A percentile compares a stretch with the other conserved stretches of the same genome.
phyloP scores from a whole-genome alignment of 169 alveolate species.

The Theileria parva region DNA sequence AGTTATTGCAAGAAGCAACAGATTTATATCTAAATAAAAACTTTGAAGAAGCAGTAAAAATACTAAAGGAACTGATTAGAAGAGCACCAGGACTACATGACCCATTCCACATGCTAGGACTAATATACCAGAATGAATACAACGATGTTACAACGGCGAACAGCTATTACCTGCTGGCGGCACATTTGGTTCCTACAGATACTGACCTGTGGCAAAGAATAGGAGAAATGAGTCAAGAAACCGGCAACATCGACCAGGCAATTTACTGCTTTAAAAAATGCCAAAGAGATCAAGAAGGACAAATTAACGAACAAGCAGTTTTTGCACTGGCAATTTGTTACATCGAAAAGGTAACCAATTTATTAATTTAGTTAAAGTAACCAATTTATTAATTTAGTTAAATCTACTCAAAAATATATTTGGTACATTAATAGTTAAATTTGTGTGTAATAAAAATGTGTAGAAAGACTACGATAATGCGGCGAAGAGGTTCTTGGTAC shows the following conservation, averaged over 20 bases:
- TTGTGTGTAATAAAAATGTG: background rate
- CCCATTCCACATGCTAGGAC: conserved; percentile 87
- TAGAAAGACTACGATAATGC: conserved; percentile 60
- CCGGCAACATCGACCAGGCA: conserved; percentile 66
- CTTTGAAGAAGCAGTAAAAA: conserved; percentile 54
- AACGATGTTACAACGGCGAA: conserved; percentile 81
- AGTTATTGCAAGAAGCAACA: conserved; percentile 63
- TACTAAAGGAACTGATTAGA: conserved; percentile 75
- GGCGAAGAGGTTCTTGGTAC: conserved; percentile 29
- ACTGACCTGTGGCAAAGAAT: conserved; percentile 81
- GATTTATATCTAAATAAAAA: conserved; percentile 39
- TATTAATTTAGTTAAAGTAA: conserved; percentile 1
- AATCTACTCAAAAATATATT: background rate
- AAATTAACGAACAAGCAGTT: conserved; percentile 52
- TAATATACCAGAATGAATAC: conserved; percentile 84
- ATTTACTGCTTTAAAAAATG: conserved; percentile 65
- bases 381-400: background rate
- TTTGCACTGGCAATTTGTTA: conserved; percentile 66
- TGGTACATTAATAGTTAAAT: background rate
- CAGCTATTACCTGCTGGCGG: conserved; percentile 85
- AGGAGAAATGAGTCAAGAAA: conserved; percentile 75
- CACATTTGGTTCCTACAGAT: conserved; percentile 83
- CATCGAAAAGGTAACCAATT: conserved; percentile 39
- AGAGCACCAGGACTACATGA: conserved; percentile 85
- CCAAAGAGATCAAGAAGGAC: conserved; percentile 37